Evolutionary conservation across 2,329 filamentous ascomycete species (phyloP), one percentile per base, ranked within the genome.

Genomic region (Fusarium sp.): DNA sequence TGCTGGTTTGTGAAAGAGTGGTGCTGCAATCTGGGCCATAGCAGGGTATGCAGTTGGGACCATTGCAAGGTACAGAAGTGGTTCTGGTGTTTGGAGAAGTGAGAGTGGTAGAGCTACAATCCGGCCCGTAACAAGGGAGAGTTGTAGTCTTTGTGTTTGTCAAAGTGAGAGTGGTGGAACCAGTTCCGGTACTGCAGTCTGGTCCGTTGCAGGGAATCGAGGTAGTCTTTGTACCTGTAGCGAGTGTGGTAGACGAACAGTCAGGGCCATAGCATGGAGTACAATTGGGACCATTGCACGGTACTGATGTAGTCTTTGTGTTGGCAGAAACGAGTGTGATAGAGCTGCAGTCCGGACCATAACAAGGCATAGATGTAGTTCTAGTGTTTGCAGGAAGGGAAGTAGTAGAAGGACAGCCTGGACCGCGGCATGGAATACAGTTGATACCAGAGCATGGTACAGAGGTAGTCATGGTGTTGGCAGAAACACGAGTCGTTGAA

Each of bases 1-100:
- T 47, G 10, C 18, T 54, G 14, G 27, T 40, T 22, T 27, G 41
- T 9, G 56, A 67, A 22, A 37, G 40, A 61, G 32, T 62, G 46
- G 24, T 30, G 4, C 24, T 57, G 22, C 41, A 55, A 3, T 30
- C 41, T 20, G 61, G 47, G 3, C 42, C 47, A 22, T 52, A 52
- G 5, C 49, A 37, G 9, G 34, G 18, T 37, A 37, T n/a, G 10
- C 34, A 37, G 10, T 11, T 37, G 34, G 18, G 34, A 5, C 48
- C 30, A n/a, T 60, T 16, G 3, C 61, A 54, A 25, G n/a, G 24
- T 13, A 20, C 16, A 49, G 18, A 44, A 13, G 44, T 40, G 10
- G 27, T 49, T 34, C 12, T 34, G 7, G 22, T 46, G 45, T 37
- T 45, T 12, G 30, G 16, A 12, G 48, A 37, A 51, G 18, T 8